Conservation (phyloP, 352 stramenopile genomes). For the Pythium phragmitis region DNA sequence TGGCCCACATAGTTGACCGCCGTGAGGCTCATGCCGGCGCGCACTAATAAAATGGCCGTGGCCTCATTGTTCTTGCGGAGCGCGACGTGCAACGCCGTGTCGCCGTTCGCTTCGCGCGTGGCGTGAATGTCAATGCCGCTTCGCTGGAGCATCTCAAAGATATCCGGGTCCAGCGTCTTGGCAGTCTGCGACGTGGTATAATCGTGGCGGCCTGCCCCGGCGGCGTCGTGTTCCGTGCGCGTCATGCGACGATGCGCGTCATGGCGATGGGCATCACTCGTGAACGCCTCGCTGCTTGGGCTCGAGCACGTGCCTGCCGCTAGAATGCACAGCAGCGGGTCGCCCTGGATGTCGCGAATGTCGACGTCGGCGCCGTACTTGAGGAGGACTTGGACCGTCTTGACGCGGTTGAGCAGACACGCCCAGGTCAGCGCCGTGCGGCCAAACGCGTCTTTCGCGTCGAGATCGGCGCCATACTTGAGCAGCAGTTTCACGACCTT, state of each 20-base stretch:
- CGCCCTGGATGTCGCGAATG: conserved; percentile 54
- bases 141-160: conserved; percentile 52
- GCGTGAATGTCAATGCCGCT: conserved; percentile 56
- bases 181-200: conserved; percentile 18
- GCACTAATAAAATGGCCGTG: conserved; percentile 66
- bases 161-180: conserved; percentile 42
- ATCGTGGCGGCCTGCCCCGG: not conserved
- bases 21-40: conserved; percentile 65
- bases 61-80: conserved; percentile 68
- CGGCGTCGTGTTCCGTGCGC: conserved; percentile 11
- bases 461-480: conserved; percentile 50
- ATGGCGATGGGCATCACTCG: conserved; percentile 10
- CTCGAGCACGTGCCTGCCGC: conserved; percentile 39
- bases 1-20: conserved; percentile 59
- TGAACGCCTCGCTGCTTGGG: conserved; percentile 28
- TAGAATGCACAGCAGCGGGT: conserved; percentile 67
- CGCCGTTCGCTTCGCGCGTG: conserved; percentile 56
- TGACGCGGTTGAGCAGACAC: conserved; percentile 66
- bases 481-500: conserved; percentile 62
- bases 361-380: conserved; percentile 57
- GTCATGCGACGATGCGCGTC: conserved; percentile 17
- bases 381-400: conserved; percentile 56
- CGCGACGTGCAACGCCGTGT: conserved; percentile 74
- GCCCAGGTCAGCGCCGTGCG: conserved; percentile 72
- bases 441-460: conserved; percentile 66